Base-by-base conservation (phyloP, 805 yeast genomes). In the Ogataea pini region DNA sequence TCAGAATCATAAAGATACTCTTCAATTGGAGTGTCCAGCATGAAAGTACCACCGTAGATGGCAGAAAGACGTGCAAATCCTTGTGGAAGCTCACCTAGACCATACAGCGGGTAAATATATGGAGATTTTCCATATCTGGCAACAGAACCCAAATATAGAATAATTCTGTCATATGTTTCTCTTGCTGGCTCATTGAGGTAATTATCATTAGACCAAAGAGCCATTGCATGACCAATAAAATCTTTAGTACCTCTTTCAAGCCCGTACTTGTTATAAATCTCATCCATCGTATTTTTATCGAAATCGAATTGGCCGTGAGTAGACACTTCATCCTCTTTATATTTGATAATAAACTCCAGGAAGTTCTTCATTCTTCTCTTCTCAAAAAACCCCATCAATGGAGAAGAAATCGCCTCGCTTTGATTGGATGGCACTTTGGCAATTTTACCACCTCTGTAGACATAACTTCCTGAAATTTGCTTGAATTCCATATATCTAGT, bases 201-300 rank as follows among this genome's bases (percentile, higher is more conserved):
- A 46, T 86, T 90, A 63, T 94, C 99, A 61, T 89, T 91, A 17
- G 94, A 79, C 85, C 96, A 91, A 51, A 94, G 78, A 13, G 97
- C 99, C 99, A 94, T 94, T 3, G 99, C 94, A 68, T 94, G 99
- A 39, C 99, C 99, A 56, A 94, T 88, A 62, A 94, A 94, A 68
- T 94, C 98, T 64, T 89, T 86, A 17, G 98, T 91, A 31, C 97
- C 96, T 47, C 80, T 79, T 61, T 94, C 97, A 46, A 94, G 79
- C 6, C 98, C 96, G 62, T 83, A 94, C 67, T 92, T 85, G 62
- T 80, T 78, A 69, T 86, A 94, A 31, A 94, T 85, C 60, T 89
- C 96, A 56, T 88, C 89, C 92, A 91, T 92, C 43, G 97, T 87
- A 67, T 85, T 86, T 54, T 75, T 78, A 69, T 92, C 97, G 57